phyloP scores from a whole-genome alignment of 2,329 filamentous ascomycete species.

The Fusarium hostae region DNA sequence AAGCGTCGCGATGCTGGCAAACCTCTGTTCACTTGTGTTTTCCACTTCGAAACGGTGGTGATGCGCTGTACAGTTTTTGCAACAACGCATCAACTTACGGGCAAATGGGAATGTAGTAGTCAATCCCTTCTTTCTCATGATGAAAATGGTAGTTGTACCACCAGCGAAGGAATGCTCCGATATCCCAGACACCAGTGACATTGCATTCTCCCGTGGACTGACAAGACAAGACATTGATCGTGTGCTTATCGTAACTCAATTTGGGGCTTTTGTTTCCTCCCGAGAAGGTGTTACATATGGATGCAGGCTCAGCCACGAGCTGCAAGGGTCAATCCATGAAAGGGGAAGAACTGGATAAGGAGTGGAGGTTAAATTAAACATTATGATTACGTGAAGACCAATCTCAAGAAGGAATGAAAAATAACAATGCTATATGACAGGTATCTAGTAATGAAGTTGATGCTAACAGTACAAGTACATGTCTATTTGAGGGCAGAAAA shows the following conservation, averaged over 20 bases:
- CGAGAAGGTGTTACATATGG: background rate
- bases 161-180: background rate
- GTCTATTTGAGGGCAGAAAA: background rate
- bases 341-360: slow-evolving; percentile 2
- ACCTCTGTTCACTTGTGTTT: background rate
- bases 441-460: background rate
- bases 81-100: background rate
- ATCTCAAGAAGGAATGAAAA: background rate
- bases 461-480: background rate
- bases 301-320: background rate
- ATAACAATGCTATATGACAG: background rate
- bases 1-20: background rate
- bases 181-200: background rate
- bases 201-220: too few relatives aligned
- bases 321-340: background rate
- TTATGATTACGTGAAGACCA: background rate
- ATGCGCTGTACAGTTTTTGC: background rate
- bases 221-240: background rate
- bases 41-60: background rate
- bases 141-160: background rate
- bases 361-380: slow-evolving; percentile 18
- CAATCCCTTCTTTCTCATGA: too few relatives aligned
- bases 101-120: background rate
- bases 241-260: background rate
- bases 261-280: background rate